Base-by-base conservation (phyloP, 2,329 filamentous ascomycete species). In the Fusarium albidum region DNA sequence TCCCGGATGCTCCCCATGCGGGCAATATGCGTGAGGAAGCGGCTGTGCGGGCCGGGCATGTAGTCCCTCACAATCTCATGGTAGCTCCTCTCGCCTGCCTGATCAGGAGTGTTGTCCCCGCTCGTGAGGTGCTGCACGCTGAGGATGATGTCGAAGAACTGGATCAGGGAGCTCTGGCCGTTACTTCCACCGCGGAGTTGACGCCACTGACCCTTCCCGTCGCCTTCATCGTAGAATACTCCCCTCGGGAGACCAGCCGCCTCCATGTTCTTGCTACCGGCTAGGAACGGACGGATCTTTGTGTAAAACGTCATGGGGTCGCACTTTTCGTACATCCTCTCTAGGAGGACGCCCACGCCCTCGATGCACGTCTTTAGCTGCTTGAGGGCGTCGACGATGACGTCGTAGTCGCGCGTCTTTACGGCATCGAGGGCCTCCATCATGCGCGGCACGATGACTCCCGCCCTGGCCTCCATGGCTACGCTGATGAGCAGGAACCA, bases 401-500 rank as follows among this genome's bases (percentile, higher is more conserved):
- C 77, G 3, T 73, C 70, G 54, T 80, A 82, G 62, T 95, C 84
- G 32, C 83, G 78, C 4, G 76, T 71, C 46, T 84, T 81, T 33
- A 87, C 87, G 5, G 90, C 88, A 12, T 85, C 76, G 10, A 97
- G 87, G 3, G 93, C 93, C 25, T 82, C 75, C 18, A 96, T 78
- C 87, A 96, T 92, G 49, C 87, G 73, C 0, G 91, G 89, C 52
- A 97, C 87, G 28, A 91, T 84, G 1, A 82, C 79, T 0, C 87
- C 92, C 0, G 89, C 92, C 39, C 87, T 83, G 28, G 91, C 89
- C 75, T 98, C 94, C 70, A 97, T 96, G 14, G 93, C 92, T 1
- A 95, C 89, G 1, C 91, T 96, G 55, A 97, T 82, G 31, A 95
- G 80, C 64, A 93, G 93, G 75, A 98, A 98, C 94, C 94, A 97